phyloP scores from a whole-genome alignment of 306 rosid species.

The Cyamopsis tetragonoloba region DNA sequence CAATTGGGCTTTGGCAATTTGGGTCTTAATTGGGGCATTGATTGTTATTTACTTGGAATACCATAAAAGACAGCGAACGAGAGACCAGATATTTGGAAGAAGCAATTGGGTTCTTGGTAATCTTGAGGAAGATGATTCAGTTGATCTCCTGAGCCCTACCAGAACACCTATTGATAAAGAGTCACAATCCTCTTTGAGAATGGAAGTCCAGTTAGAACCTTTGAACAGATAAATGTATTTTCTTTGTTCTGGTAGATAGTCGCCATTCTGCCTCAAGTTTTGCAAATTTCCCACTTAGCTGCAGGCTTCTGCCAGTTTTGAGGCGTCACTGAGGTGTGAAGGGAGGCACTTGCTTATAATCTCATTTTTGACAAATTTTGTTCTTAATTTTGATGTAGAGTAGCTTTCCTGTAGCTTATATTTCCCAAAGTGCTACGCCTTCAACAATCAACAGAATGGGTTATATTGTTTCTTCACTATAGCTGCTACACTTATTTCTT shows the following conservation, averaged over 20 bases:
- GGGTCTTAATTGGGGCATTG: slow-evolving; percentile 66
- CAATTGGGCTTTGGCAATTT: slow-evolving; percentile 59
- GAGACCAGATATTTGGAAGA: slow-evolving; percentile 46
- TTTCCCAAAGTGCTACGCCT: too few relatives aligned
- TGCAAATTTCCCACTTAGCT: slow-evolving; percentile 21
- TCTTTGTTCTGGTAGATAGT: slow-evolving; percentile 8
- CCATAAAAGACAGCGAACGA: slow-evolving; percentile 41
- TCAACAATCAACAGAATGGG: too few relatives aligned
- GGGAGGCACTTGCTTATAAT: slow-evolving; percentile 20
- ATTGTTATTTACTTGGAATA: slow-evolving; percentile 63
- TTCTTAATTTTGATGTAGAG: slow-evolving; percentile 29
- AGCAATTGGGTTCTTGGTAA: slow-evolving; percentile 94
- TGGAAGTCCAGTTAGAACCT: slow-evolving; percentile 96
- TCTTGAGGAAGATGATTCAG: slow-evolving; percentile 79
- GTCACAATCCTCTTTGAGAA: slow-evolving; percentile 43
- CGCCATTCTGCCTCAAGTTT: slow-evolving; percentile 10
- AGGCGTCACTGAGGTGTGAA: slow-evolving; percentile 29
- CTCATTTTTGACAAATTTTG: too few relatives aligned
- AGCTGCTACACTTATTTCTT: neutral
- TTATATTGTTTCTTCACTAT: slow-evolving; percentile 15
- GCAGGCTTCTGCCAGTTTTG: slow-evolving; percentile 27
- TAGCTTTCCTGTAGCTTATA: slow-evolving; percentile 27
- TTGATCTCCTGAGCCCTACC: slow-evolving; percentile 63
- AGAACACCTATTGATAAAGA: slow-evolving; percentile 42
- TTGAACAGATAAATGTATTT: slow-evolving; percentile 45